phyloP scores from a whole-genome alignment of 2,329 filamentous ascomycete species.

The Fusarium haematococcum region DNA sequence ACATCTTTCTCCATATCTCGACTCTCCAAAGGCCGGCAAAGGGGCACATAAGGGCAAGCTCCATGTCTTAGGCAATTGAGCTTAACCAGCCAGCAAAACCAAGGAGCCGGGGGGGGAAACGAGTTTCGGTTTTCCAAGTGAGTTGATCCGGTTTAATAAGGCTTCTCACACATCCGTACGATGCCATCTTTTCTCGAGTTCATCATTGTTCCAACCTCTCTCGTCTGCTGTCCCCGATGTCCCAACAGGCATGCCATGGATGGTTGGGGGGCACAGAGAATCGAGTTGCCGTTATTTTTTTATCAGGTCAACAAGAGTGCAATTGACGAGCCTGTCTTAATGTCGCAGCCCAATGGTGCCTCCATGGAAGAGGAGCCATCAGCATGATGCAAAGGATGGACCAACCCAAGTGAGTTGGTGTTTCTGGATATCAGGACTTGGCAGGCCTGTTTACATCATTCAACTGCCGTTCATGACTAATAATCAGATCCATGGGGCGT shows the following conservation, averaged over 20 bases:
- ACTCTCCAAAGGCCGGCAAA: background rate
- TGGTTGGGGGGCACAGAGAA: background rate
- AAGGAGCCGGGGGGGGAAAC: too few species aligned
- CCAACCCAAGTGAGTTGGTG: background rate
- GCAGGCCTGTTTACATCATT: background rate
- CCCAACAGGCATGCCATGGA: background rate
- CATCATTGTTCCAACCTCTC: background rate
- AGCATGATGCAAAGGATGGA: background rate
- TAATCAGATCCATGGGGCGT: background rate
- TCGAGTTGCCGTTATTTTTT: background rate
- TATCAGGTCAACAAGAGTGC: background rate
- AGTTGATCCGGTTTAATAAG: background rate
- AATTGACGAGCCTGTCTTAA: too few species aligned
- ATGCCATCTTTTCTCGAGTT: background rate
- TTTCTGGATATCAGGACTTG: background rate
- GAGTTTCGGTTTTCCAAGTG: background rate
- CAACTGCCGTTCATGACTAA: background rate
- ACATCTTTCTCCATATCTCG: background rate
- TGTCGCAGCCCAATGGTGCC: background rate
- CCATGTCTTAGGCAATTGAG: background rate
- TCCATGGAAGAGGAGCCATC: background rate
- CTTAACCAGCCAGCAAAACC: background rate
- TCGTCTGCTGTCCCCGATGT: background rate
- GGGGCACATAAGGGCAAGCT: background rate
- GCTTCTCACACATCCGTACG: background rate